Evolutionary conservation across 2,329 filamentous ascomycete genomes (phyloP).

Genomic region (Fusarium penzigii): DNA sequence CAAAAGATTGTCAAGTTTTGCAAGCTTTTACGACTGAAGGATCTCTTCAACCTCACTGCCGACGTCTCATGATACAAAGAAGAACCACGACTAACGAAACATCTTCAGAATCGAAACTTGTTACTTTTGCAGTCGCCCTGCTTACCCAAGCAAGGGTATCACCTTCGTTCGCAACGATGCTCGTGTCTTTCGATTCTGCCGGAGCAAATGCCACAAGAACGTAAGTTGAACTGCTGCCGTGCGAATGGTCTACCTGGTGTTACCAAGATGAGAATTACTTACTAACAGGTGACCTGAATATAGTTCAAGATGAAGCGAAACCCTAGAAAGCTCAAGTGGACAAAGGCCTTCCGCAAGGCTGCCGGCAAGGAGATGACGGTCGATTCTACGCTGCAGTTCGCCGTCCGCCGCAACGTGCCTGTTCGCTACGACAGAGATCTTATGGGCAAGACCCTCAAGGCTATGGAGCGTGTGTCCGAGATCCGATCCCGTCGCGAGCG

Average conservation of each 20-base stretch:
- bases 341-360: constrained; percentile 81
- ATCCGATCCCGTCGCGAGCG: constrained; percentile 82
- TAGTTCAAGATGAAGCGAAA: constrained; percentile 98
- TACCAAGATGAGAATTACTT: constrained; percentile 3
- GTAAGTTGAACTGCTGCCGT: constrained; percentile 33
- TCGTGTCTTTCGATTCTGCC: constrained; percentile 60
- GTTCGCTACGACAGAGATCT: constrained; percentile 95
- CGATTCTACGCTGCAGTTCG: constrained; percentile 90
- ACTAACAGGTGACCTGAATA: constrained; percentile 9
- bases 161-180: constrained; percentile 53
- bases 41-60: neutral
- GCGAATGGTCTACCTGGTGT: neutral
- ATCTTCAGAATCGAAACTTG: constrained; percentile 44
- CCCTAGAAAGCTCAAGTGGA: constrained; percentile 95
- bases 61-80: neutral
- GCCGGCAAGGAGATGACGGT: constrained; percentile 88
- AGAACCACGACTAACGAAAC: constrained; percentile 14
- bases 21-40: neutral
- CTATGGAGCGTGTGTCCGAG: constrained; percentile 88
- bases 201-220: constrained; percentile 63
- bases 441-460: constrained; percentile 81
- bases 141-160: constrained; percentile 59
- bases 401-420: constrained; percentile 89
- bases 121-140: constrained; percentile 50
- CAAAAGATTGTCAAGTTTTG: neutral